Evolutionary conservation across 352 stramenopile species (phyloP), one percentile per base, ranked within the genome.

Genomic region (Phytophthora podocarpi): DNA sequence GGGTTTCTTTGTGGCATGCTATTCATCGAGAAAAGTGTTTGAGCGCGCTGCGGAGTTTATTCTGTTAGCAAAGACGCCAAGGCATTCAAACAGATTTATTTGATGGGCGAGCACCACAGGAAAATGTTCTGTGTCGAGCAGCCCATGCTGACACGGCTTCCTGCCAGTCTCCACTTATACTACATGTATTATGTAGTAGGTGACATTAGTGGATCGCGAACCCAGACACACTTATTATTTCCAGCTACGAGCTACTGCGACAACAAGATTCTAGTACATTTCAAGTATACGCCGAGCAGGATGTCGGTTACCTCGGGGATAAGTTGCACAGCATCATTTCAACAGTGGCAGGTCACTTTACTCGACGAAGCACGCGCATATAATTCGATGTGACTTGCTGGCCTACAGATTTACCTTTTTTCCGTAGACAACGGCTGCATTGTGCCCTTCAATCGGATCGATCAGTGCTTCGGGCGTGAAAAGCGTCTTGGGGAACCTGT

Each of bases 1-100:
- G 76, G 76, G 15, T 81, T 85, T 43, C 58, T 85, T 12, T 82
- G 72, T 40, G 76, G 76, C 10, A 82, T 85, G 63, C 60, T 85
- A 31, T 76, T 82, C 20, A 78, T 85, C 16, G 76, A 85, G 55
- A 85, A 85, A 59, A 74, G 55, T 9, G 47, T 58, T 40, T 76
- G 50, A 74, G 30, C 27, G 5, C 20, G 23, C 11, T 13, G 23
- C 2, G 16, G 18, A 49, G 5, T 23, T 41, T 26, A 24, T 46
- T 43, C 10, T 15, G n/a, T 24, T 18, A 12, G 21, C 15, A 31
- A 23, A 37, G 11, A 23, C 16, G 12, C 21, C 39, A 47, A 40
- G 5, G 26, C 35, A 26, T 31, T 11, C 15, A 8, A 34, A 34
- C 13, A 13, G 18, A 9, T n/a, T n/a, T n/a, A n/a, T n/a, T n/a